Evolutionary conservation across 2,329 filamentous ascomycete genomes (phyloP).

Genomic region (Cryphonectria parasitica): DNA sequence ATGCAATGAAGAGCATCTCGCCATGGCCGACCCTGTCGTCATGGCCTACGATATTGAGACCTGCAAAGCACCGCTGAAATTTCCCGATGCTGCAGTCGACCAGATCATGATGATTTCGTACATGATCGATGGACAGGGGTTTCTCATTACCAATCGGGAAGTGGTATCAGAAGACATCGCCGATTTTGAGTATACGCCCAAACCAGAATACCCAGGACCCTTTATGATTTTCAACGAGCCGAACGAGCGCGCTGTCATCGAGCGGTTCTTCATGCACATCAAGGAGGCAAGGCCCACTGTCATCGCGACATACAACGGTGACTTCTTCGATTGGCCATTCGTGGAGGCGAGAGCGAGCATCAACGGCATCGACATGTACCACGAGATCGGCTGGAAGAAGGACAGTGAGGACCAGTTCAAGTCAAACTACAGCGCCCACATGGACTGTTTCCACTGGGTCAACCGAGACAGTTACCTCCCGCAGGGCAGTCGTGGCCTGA

Average conservation of each 20-base stretch:
- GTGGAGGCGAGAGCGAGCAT: slow-evolving; percentile 92
- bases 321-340: slow-evolving; percentile 99
- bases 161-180: slow-evolving; percentile 97
- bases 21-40: slow-evolving; percentile 93
- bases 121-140: slow-evolving; percentile 99
- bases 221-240: slow-evolving; percentile 99
- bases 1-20: slow-evolving; percentile 83
- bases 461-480: slow-evolving; percentile 98
- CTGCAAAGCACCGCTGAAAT: slow-evolving; percentile 92
- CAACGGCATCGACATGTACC: slow-evolving; percentile 98
- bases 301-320: slow-evolving; percentile 99
- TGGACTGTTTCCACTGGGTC: slow-evolving; percentile 99
- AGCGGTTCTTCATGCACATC: slow-evolving; percentile 93
- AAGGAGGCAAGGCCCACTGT: slow-evolving; percentile 94
- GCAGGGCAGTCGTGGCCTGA: slow-evolving; percentile 94
- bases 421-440: slow-evolving; percentile 93
- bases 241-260: slow-evolving; percentile 83
- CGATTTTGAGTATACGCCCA: slow-evolving; percentile 98
- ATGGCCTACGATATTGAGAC: slow-evolving; percentile 99
- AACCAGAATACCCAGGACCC: slow-evolving; percentile 89
- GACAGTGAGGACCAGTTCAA: slow-evolving; percentile 96
- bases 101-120: slow-evolving; percentile 99
- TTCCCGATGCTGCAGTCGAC: slow-evolving; percentile 91
- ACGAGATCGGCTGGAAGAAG: slow-evolving; percentile 95
- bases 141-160: slow-evolving; percentile 95